Base-by-base conservation (phyloP, 2,329 filamentous ascomycete genomes). In the Calonectria naviculata region DNA sequence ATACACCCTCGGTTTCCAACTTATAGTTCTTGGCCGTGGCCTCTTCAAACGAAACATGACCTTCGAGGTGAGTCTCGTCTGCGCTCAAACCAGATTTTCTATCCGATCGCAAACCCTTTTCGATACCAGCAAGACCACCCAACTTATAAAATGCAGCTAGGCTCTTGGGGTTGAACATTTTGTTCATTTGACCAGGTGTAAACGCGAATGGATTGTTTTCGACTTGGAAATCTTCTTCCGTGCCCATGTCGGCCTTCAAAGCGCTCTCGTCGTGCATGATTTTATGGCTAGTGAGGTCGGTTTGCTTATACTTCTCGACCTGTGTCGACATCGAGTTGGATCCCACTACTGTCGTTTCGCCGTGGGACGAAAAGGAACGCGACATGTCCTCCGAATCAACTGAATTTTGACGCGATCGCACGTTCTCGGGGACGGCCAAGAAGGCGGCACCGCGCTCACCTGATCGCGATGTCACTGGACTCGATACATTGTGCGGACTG, bases 91-190 rank as follows among this genome's bases (percentile, higher is more conserved):
- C 95, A 41, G 92, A 87, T 62, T 88, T 89, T 34, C 94, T 87
- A 80, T 97, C 91, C 8, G 91, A 92, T 60, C 93, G 88, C 34
- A 98, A 85, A 12, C 95, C 95, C 79, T 91, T 93, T 82, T 96
- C 95, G 60, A 98, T 83, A 0, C 95, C 95, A 21, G 83, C 84
- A 19, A 97, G 82, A 28, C 95, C 95, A 60, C 95, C 95, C 6
- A 98, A 81, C 17, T 92, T 92, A 78, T 93, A 93, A 76, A 96
- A 97, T 1, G 95, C 95, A 15, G 92, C 87, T 69, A 97, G 84
- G 72, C 91, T 97, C 85, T 98, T 98, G 4, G 95, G 95, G 80
- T 97, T 97, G 72, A 96, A 91, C 84, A 98, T 89, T 83, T 97
- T 98, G 78, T 92, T 93, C 73, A 98, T 87, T 79, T 97, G 92